Percentiles rank a stretch among this genome's conserved stretches.
These are phyloP conservation scores for Periconia sp. DNA, from an alignment of 2,329 filamentous ascomycete genomes.

Conservation along the genomic window DNA sequence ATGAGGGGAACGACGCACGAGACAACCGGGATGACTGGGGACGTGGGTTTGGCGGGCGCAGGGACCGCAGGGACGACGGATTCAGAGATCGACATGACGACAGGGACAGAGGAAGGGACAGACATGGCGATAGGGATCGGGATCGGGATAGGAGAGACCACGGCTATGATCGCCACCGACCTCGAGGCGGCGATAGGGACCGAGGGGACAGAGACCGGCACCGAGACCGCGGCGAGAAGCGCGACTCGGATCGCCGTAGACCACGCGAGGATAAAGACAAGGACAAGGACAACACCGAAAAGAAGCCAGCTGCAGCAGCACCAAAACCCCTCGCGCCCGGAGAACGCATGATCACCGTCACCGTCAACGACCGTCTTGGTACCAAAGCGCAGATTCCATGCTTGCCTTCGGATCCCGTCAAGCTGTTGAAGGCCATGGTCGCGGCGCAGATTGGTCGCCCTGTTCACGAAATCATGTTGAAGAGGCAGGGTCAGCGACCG, in stretches of 20 bases:
- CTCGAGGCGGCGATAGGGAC: conserved; percentile 21
- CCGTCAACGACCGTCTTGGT: conserved; percentile 91
- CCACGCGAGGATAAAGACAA: conserved; percentile 41
- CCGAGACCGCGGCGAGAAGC: conserved; percentile 1
- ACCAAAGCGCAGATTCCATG: conserved; percentile 96
- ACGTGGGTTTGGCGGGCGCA: neutral
- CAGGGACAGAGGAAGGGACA: conserved; percentile 35
- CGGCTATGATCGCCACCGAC: conserved; percentile 18
- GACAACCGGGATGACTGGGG: conserved; percentile 18
- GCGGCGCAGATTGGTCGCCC: conserved; percentile 86
- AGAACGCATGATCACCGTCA: conserved; percentile 90
- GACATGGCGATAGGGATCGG: conserved; percentile 27
- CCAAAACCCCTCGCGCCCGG: conserved; percentile 19
- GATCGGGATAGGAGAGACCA: conserved; percentile 45
- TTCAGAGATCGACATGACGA: conserved; percentile 23
- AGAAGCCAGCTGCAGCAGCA: conserved; percentile 30
- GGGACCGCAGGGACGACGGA: neutral
- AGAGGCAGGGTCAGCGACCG: conserved; percentile 86
- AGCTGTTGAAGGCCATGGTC: conserved; percentile 87
- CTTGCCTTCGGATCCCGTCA: conserved; percentile 78
- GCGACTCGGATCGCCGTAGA: conserved; percentile 17
- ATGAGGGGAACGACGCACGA: neutral
- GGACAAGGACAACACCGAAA: conserved; percentile 32
- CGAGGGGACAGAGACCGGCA: conserved; percentile 12
- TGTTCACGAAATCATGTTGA: conserved; percentile 87